These are phyloP conservation scores for Mycena chlorophos DNA, from an alignment of 768 basidiomycete genomes.

Conservation along the genomic window DNA sequence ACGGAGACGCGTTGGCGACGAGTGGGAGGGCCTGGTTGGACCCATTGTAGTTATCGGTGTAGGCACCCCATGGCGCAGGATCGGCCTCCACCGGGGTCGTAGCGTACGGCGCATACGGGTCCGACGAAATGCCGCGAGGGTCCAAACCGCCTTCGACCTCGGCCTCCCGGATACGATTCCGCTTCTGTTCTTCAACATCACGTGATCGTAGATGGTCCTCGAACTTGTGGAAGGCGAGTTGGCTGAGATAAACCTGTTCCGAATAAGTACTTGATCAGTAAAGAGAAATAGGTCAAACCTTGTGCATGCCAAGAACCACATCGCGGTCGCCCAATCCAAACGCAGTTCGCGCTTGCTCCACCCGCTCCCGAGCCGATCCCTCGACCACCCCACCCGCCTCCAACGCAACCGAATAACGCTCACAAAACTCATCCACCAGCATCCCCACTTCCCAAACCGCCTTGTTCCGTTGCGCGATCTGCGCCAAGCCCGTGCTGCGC, in stretches of 20 bases:
- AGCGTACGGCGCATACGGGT: constrained; percentile 80
- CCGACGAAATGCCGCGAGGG: constrained; percentile 47
- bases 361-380: constrained; percentile 58
- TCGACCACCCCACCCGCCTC: constrained; percentile 55
- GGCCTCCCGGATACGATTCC: constrained; percentile 73
- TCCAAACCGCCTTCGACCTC: constrained; percentile 71
- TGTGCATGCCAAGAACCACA: constrained; percentile 78
- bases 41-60: constrained; percentile 52
- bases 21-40: constrained; percentile 82
- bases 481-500: constrained; percentile 73
- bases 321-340: constrained; percentile 67
- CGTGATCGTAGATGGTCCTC: constrained; percentile 83
- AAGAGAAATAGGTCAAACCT: constrained; percentile 48
- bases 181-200: constrained; percentile 85
- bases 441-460: constrained; percentile 82
- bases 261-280: not conserved
- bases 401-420: constrained; percentile 75
- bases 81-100: constrained; percentile 48
- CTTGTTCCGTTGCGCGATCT: constrained; percentile 67
- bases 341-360: constrained; percentile 57
- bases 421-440: constrained; percentile 83
- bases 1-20: constrained; percentile 78
- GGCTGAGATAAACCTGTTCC: constrained; percentile 82
- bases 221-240: constrained; percentile 79
- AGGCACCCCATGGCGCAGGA: constrained; percentile 40